A percentile compares a stretch with the other conserved stretches of the same genome.
These are phyloP conservation scores for Salix brachista DNA, from an alignment of 345 rosid species.

Conservation along the genomic window DNA sequence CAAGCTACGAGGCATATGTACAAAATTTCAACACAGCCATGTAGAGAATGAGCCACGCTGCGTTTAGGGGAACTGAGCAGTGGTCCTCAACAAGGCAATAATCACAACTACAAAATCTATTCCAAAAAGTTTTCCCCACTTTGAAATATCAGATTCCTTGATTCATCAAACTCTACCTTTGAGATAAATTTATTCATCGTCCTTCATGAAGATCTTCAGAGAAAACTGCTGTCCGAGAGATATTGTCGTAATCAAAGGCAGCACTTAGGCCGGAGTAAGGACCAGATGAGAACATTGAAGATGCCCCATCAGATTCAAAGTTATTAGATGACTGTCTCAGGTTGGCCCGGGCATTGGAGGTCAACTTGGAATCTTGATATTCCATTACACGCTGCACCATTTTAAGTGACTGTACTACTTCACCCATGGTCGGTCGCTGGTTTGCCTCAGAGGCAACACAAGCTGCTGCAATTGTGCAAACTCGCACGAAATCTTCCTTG, in stretches of 20 bases:
- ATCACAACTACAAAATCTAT: constrained; percentile 20
- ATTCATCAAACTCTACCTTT: not conserved
- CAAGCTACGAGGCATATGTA: constrained; percentile 30
- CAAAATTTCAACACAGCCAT: constrained; percentile 31
- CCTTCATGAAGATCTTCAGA: constrained; percentile 99
- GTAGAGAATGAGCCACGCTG: constrained; percentile 15
- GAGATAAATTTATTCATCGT: constrained; percentile 36
- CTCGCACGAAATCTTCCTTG: constrained; percentile 83
- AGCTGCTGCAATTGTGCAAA: constrained; percentile 96
- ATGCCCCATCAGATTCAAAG: constrained; percentile 88
- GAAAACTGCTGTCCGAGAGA: constrained; percentile 71
- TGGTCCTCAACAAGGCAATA: constrained; percentile 10
- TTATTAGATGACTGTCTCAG: constrained; percentile 80
- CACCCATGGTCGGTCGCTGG: constrained; percentile 97
- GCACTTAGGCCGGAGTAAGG: constrained; percentile 82
- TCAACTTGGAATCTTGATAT: constrained; percentile 56
- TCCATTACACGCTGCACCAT: constrained; percentile 90
- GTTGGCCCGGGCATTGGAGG: constrained; percentile 55
- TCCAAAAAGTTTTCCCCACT: constrained; percentile 1
- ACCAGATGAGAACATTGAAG: constrained; percentile 96
- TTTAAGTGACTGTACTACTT: constrained; percentile 98
- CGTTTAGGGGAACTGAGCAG: constrained; percentile 22
- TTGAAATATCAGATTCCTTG: constrained; percentile 11
- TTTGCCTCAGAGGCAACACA: constrained; percentile 94
- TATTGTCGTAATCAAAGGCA: constrained; percentile 65